Conservation (phyloP, 768 basidiomycete genomes). For the Hemileccinum rubropunctum region DNA sequence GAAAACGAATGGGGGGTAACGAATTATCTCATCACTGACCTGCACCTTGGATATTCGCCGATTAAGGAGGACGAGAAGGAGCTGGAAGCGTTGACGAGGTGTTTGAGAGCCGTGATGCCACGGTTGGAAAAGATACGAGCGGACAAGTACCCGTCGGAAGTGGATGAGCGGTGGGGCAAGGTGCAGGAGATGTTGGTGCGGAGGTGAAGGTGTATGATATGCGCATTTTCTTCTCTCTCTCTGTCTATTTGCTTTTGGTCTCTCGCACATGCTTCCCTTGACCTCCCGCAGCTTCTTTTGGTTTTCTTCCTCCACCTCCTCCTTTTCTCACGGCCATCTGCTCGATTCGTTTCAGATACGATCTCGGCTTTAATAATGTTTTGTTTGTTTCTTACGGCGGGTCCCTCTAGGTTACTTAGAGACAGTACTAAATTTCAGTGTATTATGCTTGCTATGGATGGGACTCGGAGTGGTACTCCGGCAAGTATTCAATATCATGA, state of each 20-base stretch:
- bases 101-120: slow-evolving; percentile 21
- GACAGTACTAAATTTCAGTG: too few species aligned
- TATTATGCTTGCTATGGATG: too few species aligned
- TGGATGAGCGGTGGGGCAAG: slow-evolving; percentile 12
- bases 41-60: slow-evolving; percentile 24
- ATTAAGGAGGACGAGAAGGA: slow-evolving; percentile 11
- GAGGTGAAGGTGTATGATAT: not conserved
- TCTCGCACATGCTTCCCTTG: too few species aligned
- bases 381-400: too few species aligned
- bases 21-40: slow-evolving; percentile 14
- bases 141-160: slow-evolving; percentile 12
- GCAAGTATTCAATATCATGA: too few species aligned
- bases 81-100: slow-evolving; percentile 10
- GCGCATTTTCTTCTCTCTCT: not conserved
- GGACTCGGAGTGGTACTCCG: too few species aligned
- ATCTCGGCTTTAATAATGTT: too few species aligned
- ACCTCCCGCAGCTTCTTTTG: not conserved
- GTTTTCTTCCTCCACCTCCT: too few species aligned
- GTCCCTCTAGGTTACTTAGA: too few species aligned
- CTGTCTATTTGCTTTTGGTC: too few species aligned
- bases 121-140: slow-evolving; percentile 18
- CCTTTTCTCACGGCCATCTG: too few species aligned
- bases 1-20: slow-evolving; percentile 18
- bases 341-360: too few species aligned
- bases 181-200: slow-evolving; percentile 10